Evolutionary conservation across 164 flowering plant genomes (phyloP).

Genomic region (Malania oleifera): DNA sequence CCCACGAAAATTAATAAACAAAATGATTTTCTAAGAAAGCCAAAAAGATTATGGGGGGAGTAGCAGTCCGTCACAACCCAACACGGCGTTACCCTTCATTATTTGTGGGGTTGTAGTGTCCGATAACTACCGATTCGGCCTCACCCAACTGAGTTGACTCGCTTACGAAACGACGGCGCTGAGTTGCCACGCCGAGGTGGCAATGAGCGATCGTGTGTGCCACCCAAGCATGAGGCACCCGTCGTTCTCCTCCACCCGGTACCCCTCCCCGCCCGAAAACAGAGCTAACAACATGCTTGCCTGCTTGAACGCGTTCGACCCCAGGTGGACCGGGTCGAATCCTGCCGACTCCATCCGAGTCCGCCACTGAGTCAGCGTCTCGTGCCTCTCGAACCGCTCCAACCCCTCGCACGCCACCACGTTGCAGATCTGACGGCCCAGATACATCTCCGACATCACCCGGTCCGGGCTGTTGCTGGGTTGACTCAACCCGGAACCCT

Average conservation of each 20-base stretch:
- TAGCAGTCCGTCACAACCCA: too few relatives aligned
- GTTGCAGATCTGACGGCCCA: conserved; percentile 35
- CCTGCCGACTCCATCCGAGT: conserved; percentile 21
- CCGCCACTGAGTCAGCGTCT: conserved; percentile 28
- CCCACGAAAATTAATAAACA: too few relatives aligned
- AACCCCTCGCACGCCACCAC: conserved; percentile 35
- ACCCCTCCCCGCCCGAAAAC: conserved; percentile 33
- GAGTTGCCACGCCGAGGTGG: conserved; percentile 35
- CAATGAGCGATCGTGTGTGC: conserved; percentile 33
- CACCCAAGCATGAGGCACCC: conserved; percentile 31
- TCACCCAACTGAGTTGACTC: conserved; percentile 12
- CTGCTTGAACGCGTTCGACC: conserved; percentile 37
- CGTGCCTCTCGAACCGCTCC: conserved; percentile 35
- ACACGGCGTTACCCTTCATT: too few relatives aligned
- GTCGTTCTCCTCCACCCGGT: conserved; percentile 26
- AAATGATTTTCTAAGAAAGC: too few relatives aligned
- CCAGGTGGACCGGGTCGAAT: conserved; percentile 28
- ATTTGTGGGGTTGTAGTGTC: too few relatives aligned
- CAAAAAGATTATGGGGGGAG: too few relatives aligned
- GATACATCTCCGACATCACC: conserved; percentile 30
- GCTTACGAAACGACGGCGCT: not conserved
- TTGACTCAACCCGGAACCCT: conserved; percentile 16
- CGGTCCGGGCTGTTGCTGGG: conserved; percentile 13
- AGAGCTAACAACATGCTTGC: conserved; percentile 29
- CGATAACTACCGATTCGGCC: too few relatives aligned